Base-by-base conservation (phyloP, 805 yeast species). In the Pichia sporocuriosa region DNA sequence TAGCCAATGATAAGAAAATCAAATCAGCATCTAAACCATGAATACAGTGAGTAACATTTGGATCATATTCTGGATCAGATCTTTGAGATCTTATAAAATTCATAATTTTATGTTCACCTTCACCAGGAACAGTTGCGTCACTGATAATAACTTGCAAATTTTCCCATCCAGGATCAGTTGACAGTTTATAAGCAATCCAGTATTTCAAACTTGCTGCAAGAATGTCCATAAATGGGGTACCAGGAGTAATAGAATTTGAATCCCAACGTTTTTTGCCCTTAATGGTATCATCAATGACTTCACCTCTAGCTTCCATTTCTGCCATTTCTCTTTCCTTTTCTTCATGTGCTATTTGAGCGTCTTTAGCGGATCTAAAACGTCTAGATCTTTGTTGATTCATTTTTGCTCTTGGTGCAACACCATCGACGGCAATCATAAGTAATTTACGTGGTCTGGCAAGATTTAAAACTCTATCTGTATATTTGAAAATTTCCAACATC, bases 31-130 rank as follows among this genome's bases (percentile, higher is more conserved):
- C 99, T 50, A 93, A 70, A 24, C 99, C 99, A 62, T 93, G 94
- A 44, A 93, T 89, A 61, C 95, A 86, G 62, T 93, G 99, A n/a
- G 79, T 72, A 1, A 96, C 89, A 59, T 93, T 90, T 40, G 97
- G 96, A 56, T 86, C 76, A 62, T 90, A 85, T 56, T 80, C 79
- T 0, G 94, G 85, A 52, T 84, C 93, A 31, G 83, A 75, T 52
- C 97, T 72, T 59, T 89, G 97, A 32, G 85, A 76, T 56, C 99
- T 77, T 43, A 93, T 84, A 59, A 89, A 93, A 55, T 84, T 88
- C 98, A 93, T 93, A 53, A 93, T 81, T 62, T 93, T 93, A 67
- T 93, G 99, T 63, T 93, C 99, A 59, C 99, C 99, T 71, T 93
- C 99, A 48, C 99, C 99, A 1, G 99, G 98, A 12, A 90, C 97